Evolutionary conservation across 352 stramenopile genomes (phyloP).

Genomic region (Blastocystis sp.): DNA sequence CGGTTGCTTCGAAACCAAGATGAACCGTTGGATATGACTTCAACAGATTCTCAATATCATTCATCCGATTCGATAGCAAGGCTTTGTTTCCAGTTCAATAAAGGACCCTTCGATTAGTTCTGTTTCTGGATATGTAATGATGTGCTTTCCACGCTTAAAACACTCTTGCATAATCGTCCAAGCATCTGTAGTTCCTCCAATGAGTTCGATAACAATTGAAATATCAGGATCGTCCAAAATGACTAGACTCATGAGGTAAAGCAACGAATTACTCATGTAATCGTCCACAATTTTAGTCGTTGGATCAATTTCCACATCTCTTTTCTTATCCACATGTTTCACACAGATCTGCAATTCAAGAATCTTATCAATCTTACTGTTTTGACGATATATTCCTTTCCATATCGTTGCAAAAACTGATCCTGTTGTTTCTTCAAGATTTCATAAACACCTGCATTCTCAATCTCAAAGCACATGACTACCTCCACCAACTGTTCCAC

Average conservation of each 20-base stretch:
- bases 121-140: neutral
- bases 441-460: neutral
- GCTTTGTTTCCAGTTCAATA: neutral
- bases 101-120: neutral
- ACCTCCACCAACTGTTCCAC: conserved; percentile 6
- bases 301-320: neutral
- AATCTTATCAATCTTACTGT: neutral
- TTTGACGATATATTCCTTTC: neutral
- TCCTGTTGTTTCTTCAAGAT: neutral
- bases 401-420: neutral
- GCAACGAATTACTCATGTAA: neutral
- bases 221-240: neutral
- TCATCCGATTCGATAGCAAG: neutral
- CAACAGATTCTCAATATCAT: neutral
- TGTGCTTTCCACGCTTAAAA: neutral
- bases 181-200: neutral
- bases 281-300: neutral
- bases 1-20: conserved; percentile 3
- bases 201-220: neutral
- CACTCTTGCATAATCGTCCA: conserved; percentile 20
- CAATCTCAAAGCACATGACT: neutral
- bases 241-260: neutral
- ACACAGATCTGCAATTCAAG: neutral
- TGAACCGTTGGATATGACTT: neutral
- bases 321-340: neutral